These are phyloP conservation scores for Anisodus tanguticus DNA, from an alignment of 257 asterid genomes.

Conservation along the genomic window DNA sequence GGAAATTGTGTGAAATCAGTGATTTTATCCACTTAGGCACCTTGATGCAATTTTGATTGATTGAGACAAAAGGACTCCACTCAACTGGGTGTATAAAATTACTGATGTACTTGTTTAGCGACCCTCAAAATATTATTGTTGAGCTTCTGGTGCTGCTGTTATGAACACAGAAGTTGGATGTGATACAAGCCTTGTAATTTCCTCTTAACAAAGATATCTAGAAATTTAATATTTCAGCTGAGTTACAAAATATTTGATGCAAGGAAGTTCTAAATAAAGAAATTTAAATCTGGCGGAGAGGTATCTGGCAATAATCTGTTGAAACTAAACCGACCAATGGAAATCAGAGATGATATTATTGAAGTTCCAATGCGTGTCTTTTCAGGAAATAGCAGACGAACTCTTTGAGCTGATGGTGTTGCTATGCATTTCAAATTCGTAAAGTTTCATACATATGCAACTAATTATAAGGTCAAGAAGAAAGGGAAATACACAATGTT, in stretches of 20 bases:
- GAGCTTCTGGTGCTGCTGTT: not conserved
- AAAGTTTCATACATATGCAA: not conserved
- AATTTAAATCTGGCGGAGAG: not conserved
- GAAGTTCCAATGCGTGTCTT: not conserved
- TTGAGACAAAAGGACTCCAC: no score
- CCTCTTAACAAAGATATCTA: not conserved
- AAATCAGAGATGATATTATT: not conserved
- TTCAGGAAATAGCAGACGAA: not conserved
- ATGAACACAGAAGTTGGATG: not conserved
- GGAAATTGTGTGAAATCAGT: not conserved
- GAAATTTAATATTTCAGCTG: not conserved
- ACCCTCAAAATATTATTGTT: not conserved
- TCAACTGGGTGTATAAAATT: no score
- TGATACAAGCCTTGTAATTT: not conserved
- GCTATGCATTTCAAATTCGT: not conserved
- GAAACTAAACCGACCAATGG: not conserved
- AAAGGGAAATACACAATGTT: not conserved
- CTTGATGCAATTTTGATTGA: no score
- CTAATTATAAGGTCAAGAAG: not conserved
- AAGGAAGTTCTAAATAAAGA: not conserved
- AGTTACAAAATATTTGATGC: not conserved
- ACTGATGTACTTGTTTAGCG: not conserved
- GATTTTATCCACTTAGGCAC: not conserved
- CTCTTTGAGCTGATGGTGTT: not conserved
- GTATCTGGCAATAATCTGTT: not conserved